Evolutionary conservation across 169 alveolate species (phyloP), one percentile per base, ranked within the genome.

Genomic region (Plasmodium coatneyi): DNA sequence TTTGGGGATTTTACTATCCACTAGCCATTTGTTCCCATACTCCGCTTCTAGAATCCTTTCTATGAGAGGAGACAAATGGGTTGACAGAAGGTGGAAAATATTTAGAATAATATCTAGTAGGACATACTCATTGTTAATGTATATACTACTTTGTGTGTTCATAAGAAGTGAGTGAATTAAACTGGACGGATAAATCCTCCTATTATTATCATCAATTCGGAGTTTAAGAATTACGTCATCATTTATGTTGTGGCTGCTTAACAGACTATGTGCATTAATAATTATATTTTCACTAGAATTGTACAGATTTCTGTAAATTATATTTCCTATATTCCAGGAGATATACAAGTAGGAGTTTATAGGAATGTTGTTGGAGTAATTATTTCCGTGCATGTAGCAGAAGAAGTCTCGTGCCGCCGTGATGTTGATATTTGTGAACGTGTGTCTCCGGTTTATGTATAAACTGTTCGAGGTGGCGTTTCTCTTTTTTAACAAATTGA

Each of bases 261-360:
- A 80, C 66, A 91, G 52, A 91, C 95, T 91, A 30, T 91, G 95
- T 6, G 95, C 92, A 81, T 80, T 81, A 6, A 91, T 91, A 22
- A 71, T 91, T 30, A 96, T 96, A 71, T 95, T 92, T 84, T 96
- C 97, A 81, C 96, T 95, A 2, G 97, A 96, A 43, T 70, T 82
- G 71, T 94, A 96, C 6, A 96, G 49, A 82, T 96, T 95, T 71
- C 90, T n/a, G 78, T 94, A 96, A 28, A 93, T 95, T 52, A 94
- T 96, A 92, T 95, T 94, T 71, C 97, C 97, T 34, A 96, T 96
- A 19, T 93, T 94, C 97, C 97, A 96, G 46, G 95, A 96, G 49
- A 96, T 93, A 84, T 94, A 95, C 30, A 96, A 81, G 32, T 87
- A 86, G 14, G 90, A 82, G 84, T 95, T 92, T 32, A 86, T 92